Percentiles rank a stretch among this genome's conserved stretches.
Evolutionary conservation across 352 stramenopile genomes (phyloP).

Genomic region (Elongisporangium senticosum): DNA sequence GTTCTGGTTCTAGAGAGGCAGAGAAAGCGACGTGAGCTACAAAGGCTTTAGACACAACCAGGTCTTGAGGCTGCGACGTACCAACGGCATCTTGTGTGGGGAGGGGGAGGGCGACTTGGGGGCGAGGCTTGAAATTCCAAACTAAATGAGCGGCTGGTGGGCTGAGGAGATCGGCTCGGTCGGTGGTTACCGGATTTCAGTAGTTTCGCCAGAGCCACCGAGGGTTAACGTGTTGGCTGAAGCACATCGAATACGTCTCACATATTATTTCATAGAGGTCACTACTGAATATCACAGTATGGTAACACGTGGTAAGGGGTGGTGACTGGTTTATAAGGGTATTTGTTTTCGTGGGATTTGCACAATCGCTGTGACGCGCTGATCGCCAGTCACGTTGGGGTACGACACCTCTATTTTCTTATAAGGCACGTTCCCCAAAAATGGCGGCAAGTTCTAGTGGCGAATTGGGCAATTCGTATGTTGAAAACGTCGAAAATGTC

Average conservation of each 20-base stretch:
- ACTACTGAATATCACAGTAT: neutral
- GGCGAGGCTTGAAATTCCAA: constrained; percentile 12
- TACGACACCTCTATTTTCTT: neutral
- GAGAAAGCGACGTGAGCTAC: neutral
- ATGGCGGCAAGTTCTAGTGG: neutral
- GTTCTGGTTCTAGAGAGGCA: constrained; percentile 45
- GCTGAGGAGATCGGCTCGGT: neutral
- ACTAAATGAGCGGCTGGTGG: constrained; percentile 4
- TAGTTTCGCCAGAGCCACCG: neutral
- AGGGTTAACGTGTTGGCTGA: neutral
- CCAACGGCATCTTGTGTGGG: constrained; percentile 41
- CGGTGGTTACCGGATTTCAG: neutral
- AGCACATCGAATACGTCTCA: constrained; percentile 1
- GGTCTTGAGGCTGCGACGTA: constrained; percentile 17
- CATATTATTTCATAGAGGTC: neutral
- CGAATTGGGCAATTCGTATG: neutral
- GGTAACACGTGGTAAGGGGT: neutral
- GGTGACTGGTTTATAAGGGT: neutral
- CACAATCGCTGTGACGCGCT: constrained; percentile 1
- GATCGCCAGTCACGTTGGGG: neutral
- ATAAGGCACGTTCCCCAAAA: neutral
- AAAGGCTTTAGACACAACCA: neutral
- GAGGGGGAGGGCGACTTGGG: constrained; percentile 1
- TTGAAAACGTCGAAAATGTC: neutral
- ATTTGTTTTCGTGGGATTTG: neutral